Conservation (phyloP, 2,329 filamentous ascomycete species). For the Beauveria brongniartii region DNA sequence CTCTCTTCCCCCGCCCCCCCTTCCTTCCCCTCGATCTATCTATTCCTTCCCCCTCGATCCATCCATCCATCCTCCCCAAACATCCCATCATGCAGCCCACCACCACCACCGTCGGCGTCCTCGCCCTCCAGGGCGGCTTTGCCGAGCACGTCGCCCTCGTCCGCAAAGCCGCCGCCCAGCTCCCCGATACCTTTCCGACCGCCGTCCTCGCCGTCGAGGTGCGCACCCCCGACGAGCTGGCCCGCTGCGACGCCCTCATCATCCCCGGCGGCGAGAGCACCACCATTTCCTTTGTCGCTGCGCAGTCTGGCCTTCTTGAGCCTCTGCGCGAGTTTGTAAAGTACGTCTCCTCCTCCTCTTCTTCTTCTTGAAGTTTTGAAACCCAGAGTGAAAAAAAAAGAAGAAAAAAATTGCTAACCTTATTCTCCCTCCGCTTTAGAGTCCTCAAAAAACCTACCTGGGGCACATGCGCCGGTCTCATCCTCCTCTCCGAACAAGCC, state of each 20-base stretch:
- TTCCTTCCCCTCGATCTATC: background rate
- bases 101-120: constrained; percentile 47
- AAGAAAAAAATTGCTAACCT: no score
- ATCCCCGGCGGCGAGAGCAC: constrained; percentile 95
- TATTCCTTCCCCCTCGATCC: background rate
- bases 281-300: constrained; percentile 81
- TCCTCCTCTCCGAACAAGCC: constrained; percentile 79
- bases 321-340: constrained; percentile 87
- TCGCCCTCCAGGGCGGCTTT: constrained; percentile 87
- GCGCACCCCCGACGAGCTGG: constrained; percentile 64
- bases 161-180: constrained; percentile 52
- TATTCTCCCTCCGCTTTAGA: constrained; percentile 31
- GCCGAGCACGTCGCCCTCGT: constrained; percentile 78
- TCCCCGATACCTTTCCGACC: constrained; percentile 26
- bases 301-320: constrained; percentile 71
- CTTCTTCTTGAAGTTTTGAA: background rate
- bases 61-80: background rate
- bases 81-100: constrained; percentile 11
- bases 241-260: constrained; percentile 71
- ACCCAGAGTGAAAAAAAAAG: no score
- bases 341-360: constrained; percentile 36
- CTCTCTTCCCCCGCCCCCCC: background rate
- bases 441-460: constrained; percentile 73
- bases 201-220: constrained; percentile 67
- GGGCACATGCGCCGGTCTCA: constrained; percentile 94